A percentile compares a stretch with the other conserved stretches of the same genome.
phyloP scores from a whole-genome alignment of 352 stramenopile genomes.

The Pythium monospermum region DNA sequence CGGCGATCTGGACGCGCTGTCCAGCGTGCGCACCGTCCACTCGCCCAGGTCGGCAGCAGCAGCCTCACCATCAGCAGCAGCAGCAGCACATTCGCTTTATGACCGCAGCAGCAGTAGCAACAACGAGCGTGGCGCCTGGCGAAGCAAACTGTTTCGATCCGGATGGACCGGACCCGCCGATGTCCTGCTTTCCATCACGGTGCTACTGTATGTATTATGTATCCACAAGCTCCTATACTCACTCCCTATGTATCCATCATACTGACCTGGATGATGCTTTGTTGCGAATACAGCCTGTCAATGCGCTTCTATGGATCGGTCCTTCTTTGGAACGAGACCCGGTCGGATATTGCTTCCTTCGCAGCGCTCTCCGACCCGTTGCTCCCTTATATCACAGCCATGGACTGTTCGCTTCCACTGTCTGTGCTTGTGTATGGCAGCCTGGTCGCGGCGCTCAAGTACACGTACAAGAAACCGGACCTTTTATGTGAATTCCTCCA shows the following conservation, averaged over 20 bases:
- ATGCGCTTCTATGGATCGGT: conserved; percentile 26
- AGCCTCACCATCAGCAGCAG: not conserved
- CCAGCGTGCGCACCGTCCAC: conserved; percentile 29
- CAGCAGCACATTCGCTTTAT: too few species aligned
- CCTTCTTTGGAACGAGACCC: conserved; percentile 30
- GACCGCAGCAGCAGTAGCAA: not conserved
- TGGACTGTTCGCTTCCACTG: conserved; percentile 26
- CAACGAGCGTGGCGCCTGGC: conserved; percentile 10
- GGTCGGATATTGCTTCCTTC: conserved; percentile 24
- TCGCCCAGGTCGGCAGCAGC: conserved; percentile 20
- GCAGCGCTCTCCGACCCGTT: conserved; percentile 27
- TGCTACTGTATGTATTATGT: conserved; percentile 7
- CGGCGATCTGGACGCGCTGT: conserved; percentile 23
- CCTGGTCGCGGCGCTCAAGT: conserved; percentile 21
- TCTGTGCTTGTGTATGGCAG: conserved; percentile 30
- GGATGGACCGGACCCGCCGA: conserved; percentile 18
- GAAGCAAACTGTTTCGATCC: conserved; percentile 14
- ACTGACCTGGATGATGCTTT: too few species aligned
- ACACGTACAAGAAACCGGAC: conserved; percentile 28
- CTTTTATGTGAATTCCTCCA: conserved; percentile 30
- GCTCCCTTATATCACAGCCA: conserved; percentile 16
- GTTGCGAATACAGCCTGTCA: conserved; percentile 24
- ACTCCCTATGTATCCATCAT: too few species aligned
- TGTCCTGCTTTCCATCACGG: conserved; percentile 1
- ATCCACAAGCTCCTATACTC: not conserved